Evolutionary conservation across 805 yeast genomes (phyloP).

Genomic region (Jamesozyma gamospora): DNA sequence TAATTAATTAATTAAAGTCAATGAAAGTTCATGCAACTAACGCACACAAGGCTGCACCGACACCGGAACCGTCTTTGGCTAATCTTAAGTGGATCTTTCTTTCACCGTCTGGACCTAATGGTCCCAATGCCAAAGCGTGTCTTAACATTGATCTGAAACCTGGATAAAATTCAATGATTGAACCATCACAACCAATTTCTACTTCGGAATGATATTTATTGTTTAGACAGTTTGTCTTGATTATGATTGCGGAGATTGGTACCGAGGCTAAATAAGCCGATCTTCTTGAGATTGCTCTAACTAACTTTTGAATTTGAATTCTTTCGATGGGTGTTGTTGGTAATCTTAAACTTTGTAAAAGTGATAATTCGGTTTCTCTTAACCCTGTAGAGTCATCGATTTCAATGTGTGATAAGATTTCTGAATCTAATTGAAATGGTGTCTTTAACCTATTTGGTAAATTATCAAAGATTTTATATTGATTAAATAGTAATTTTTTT

Average conservation of each 20-base stretch:
- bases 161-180: constrained; percentile 89
- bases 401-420: constrained; percentile 74
- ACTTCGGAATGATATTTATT: constrained; percentile 51
- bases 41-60: constrained; percentile 95
- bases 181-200: constrained; percentile 94
- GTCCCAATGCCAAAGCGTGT: constrained; percentile 62
- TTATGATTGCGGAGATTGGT: constrained; percentile 75
- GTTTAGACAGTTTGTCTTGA: constrained; percentile 53
- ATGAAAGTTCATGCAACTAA: constrained; percentile 26
- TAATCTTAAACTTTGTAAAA: constrained; percentile 55
- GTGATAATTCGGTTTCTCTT: constrained; percentile 56
- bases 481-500: constrained; percentile 48
- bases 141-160: constrained; percentile 73
- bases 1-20: too few relatives aligned
- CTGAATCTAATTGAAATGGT: constrained; percentile 72
- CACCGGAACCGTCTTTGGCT: constrained; percentile 94
- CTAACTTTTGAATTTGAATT: constrained; percentile 56
- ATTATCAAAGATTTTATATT: constrained; percentile 33
- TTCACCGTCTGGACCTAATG: constrained; percentile 65
- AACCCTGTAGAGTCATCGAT: constrained; percentile 72
- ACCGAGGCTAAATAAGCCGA: constrained; percentile 84
- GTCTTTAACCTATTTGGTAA: constrained; percentile 53
- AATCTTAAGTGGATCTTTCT: constrained; percentile 65
- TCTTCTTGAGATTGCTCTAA: constrained; percentile 76
- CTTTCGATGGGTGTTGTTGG: constrained; percentile 69